These are phyloP conservation scores for Coleophoma eucalyptorum DNA, from an alignment of 2,329 filamentous ascomycete species.

Conservation along the genomic window DNA sequence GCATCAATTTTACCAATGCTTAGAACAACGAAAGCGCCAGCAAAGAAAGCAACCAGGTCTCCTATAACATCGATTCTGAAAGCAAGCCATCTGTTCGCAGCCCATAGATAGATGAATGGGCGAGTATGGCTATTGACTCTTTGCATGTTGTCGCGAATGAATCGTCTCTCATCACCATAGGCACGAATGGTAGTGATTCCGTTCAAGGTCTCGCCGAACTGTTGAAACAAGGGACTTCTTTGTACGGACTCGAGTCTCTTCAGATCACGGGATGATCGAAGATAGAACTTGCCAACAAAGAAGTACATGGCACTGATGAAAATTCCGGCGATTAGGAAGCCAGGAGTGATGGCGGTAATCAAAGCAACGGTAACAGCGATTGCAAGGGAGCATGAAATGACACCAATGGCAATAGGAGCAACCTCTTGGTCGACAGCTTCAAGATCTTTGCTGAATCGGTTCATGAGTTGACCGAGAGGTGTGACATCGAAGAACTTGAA, in stretches of 20 bases:
- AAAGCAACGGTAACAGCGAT: constrained; percentile 82
- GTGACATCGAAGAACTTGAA: constrained; percentile 99
- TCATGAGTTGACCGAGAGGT: constrained; percentile 93
- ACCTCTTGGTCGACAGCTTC: constrained; percentile 95
- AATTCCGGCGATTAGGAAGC: constrained; percentile 80
- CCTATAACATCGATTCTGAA: constrained; percentile 89
- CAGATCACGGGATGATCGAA: constrained; percentile 88
- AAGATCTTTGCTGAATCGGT: constrained; percentile 96
- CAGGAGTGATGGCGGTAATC: constrained; percentile 85
- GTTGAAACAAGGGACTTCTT: constrained; percentile 92
- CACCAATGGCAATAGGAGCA: constrained; percentile 80
- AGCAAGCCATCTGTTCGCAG: constrained; percentile 92
- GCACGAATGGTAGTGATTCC: constrained; percentile 96
- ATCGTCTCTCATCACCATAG: constrained; percentile 89
- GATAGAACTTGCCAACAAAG: constrained; percentile 80
- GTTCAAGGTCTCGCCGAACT: constrained; percentile 92
- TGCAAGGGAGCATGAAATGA: constrained; percentile 59
- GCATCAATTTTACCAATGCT: constrained; percentile 82
- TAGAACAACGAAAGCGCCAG: constrained; percentile 83
- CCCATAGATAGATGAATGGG: constrained; percentile 96
- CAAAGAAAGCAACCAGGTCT: constrained; percentile 89
- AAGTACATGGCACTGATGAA: constrained; percentile 85
- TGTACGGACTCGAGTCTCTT: constrained; percentile 94
- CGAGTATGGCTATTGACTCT: constrained; percentile 89
- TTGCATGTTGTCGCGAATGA: constrained; percentile 84